These are phyloP conservation scores for Termitomyces sp. DNA, from an alignment of 768 basidiomycete species.

Conservation along the genomic window DNA sequence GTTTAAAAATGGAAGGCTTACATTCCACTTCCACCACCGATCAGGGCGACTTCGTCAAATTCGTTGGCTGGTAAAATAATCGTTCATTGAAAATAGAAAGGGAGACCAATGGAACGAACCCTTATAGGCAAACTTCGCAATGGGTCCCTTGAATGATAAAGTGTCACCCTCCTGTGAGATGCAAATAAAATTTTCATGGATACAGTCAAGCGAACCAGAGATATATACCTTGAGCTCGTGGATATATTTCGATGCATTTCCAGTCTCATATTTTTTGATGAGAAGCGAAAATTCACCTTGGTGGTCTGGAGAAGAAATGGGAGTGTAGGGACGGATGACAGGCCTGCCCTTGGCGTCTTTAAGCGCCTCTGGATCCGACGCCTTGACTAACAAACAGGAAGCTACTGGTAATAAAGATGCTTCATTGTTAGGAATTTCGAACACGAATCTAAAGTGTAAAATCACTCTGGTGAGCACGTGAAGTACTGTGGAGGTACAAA, in stretches of 20 bases:
- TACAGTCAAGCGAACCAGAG: not conserved
- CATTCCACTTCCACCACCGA: conserved; percentile 95
- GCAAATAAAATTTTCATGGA: not conserved
- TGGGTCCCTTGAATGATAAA: conserved; percentile 86
- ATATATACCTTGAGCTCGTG: conserved; percentile 53
- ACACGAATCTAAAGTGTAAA: conserved; percentile 51
- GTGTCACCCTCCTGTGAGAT: conserved; percentile 59
- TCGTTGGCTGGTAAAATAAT: conserved; percentile 54
- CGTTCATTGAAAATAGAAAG: not conserved
- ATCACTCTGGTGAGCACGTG: not conserved
- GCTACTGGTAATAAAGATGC: conserved; percentile 76
- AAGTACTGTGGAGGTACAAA: conserved; percentile 25
- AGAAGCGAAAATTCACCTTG: conserved; percentile 76
- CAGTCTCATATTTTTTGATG: conserved; percentile 80
- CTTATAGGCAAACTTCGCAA: conserved; percentile 83
- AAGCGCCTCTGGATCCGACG: conserved; percentile 59
- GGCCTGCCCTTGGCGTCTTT: conserved; percentile 80
- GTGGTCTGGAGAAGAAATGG: conserved; percentile 70
- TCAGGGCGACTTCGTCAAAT: conserved; percentile 79
- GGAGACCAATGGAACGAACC: conserved; percentile 30
- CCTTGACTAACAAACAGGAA: conserved; percentile 72
- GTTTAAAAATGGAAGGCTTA: conserved; percentile 25
- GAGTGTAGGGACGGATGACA: conserved; percentile 89
- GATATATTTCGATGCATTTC: conserved; percentile 83
- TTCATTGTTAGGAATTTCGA: conserved; percentile 73